Evolutionary conservation across 441 rosid species (phyloP), one percentile per base, ranked within the genome.

Genomic region (Brassica hybrid): DNA sequence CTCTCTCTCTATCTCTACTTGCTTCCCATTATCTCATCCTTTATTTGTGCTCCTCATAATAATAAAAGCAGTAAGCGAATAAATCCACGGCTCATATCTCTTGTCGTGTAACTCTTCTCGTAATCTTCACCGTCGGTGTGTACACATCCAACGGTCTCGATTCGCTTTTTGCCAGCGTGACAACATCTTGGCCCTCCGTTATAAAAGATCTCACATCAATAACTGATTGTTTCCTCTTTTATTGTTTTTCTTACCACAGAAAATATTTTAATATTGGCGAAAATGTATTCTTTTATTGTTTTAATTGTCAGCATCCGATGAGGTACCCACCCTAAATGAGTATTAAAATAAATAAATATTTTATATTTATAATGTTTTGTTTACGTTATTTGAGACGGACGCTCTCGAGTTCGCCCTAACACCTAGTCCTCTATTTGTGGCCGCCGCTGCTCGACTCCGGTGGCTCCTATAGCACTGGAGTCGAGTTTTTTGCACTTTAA

Each of bases 141-240:
- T 52, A 74, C 65, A 7, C 75, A 87, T 85, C 90, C 59, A 57
- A 86, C 97, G 94, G 83, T 13, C 16, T 4, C 0, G 3, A 75
- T 73, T 41, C 10, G 14, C 57, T 50, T 4, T 45, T 4, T 43
- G 73, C 94, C 88, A 61, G 84, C 94, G 77, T 87, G 93, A 94
- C 93, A 80, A 36, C 17, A 88, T 91, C 85, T 23, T 1, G 62
- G 54, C 87, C 87, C 80, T 88, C 63, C 32, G 75, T 70, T 71
- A 4, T 32, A n/a, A 5, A 54, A 79, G 75, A 79, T 79, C 79
- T 79, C 63, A 64, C 45, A 36, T 63, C 32, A 56, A 73, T 52
- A 73, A 79, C 82, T 56, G 63, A 69, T n/a, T 69, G 32, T 79
- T 74, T 74, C 78, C 62, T 74, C 58, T 60, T 65, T 48, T 48